Evolutionary conservation across 2,329 filamentous ascomycete genomes (phyloP).

Genomic region (Endoconidiophora laricicola): DNA sequence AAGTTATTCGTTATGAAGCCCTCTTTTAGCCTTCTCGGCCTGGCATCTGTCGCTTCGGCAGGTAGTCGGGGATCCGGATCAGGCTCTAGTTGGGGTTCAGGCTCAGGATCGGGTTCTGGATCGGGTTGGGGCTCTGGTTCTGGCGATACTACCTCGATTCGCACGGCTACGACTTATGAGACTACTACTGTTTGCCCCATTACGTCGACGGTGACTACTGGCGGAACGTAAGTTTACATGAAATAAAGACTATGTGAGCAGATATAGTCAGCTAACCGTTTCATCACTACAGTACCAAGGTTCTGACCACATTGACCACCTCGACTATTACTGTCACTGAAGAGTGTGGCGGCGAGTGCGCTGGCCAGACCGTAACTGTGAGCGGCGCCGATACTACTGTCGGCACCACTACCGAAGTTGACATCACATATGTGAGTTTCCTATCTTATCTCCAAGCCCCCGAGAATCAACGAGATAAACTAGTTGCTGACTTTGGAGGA

Average conservation of each 20-base stretch:
- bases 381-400: slow-evolving; percentile 1
- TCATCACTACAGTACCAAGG: slow-evolving; percentile 2
- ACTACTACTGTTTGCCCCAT: slow-evolving; percentile 12
- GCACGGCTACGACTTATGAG: neutral
- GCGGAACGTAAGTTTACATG: slow-evolving; percentile 12
- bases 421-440: slow-evolving; percentile 6
- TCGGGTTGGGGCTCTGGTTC: neutral
- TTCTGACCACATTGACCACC: slow-evolving; percentile 2
- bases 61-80: neutral
- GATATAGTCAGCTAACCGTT: neutral
- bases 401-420: slow-evolving; percentile 8
- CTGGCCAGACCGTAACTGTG: slow-evolving; percentile 6
- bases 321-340: slow-evolving; percentile 8
- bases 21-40: slow-evolving; percentile 1
- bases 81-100: too few species aligned
- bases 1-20: neutral
- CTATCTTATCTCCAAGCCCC: neutral
- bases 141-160: neutral
- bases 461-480: too few species aligned
- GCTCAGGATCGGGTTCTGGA: neutral
- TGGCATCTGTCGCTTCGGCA: slow-evolving; percentile 1
- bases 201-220: slow-evolving; percentile 17
- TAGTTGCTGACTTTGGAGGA: slow-evolving; percentile 1
- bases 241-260: neutral
- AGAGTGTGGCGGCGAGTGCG: slow-evolving; percentile 2